A percentile compares a stretch with the other conserved stretches of the same genome.
phyloP scores from a whole-genome alignment of 495 filamentous ascomycete genomes.

The Cairneyella variabilis region DNA sequence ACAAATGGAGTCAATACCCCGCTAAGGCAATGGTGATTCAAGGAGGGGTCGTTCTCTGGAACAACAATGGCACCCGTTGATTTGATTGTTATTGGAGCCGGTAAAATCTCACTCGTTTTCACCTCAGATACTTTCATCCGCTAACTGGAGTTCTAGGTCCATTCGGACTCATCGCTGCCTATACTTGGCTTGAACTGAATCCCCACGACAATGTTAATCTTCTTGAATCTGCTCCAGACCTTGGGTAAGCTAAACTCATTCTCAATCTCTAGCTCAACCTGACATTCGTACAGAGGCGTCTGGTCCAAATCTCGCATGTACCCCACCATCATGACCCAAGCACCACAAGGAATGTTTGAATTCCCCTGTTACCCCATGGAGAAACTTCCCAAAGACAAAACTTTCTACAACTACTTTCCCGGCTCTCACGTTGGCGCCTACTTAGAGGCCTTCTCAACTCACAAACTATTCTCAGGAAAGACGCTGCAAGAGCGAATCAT shows the following conservation, averaged over 20 bases:
- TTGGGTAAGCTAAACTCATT: constrained; percentile 28
- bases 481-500: constrained; percentile 6
- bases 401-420: background rate
- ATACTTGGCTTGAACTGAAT: constrained; percentile 53
- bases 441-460: constrained; percentile 8
- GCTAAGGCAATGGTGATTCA: too few species aligned
- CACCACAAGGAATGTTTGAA: constrained; percentile 56
- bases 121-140: background rate
- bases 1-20: too few species aligned
- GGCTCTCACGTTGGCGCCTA: constrained; percentile 6
- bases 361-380: constrained; percentile 71
- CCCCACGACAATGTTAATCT: constrained; percentile 44
- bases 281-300: constrained; percentile 52
- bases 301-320: constrained; percentile 66
- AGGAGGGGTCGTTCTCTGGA: too few species aligned
- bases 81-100: background rate
- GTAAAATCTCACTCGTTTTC: background rate
- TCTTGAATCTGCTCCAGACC: constrained; percentile 41
- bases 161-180: constrained; percentile 54
- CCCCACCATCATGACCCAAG: constrained; percentile 58
- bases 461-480: constrained; percentile 5
- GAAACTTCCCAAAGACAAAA: background rate
- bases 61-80: too few species aligned
- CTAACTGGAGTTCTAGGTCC: constrained; percentile 34
- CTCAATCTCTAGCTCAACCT: constrained; percentile 44